Evolutionary conservation across 2,329 filamentous ascomycete species (phyloP).

Genomic region (Plectosphaerella cucumerina): DNA sequence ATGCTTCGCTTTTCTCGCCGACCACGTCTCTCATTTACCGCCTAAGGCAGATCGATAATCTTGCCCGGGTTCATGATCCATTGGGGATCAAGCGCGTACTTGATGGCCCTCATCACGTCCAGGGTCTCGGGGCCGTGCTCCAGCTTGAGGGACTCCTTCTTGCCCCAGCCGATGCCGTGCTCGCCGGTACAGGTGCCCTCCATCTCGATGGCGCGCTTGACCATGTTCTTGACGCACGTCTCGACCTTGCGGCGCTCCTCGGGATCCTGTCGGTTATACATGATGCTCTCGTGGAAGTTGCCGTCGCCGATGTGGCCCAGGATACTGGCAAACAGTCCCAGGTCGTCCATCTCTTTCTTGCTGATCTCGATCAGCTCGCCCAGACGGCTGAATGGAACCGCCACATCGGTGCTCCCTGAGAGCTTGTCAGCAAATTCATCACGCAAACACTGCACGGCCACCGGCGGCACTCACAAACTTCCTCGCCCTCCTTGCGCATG

Average conservation of each 20-base stretch:
- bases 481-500: conserved; percentile 59
- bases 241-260: conserved; percentile 73
- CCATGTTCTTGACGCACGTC: conserved; percentile 83
- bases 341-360: conserved; percentile 75
- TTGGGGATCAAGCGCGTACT: conserved; percentile 74
- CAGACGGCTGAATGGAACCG: conserved; percentile 71
- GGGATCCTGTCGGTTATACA: conserved; percentile 69
- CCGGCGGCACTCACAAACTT: conserved; percentile 59
- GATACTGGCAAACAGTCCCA: conserved; percentile 83
- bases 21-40: no score
- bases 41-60: conserved; percentile 38
- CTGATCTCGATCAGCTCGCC: conserved; percentile 76
- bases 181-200: conserved; percentile 90
- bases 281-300: conserved; percentile 91
- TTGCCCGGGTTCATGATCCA: conserved; percentile 94
- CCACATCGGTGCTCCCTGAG: conserved; percentile 74
- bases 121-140: conserved; percentile 80
- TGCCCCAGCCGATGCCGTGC: conserved; percentile 80
- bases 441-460: not conserved
- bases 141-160: conserved; percentile 73
- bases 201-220: conserved; percentile 86
- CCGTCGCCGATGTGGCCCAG: conserved; percentile 90
- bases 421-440: not conserved
- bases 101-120: conserved; percentile 79
- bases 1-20: no score